phyloP scores from a whole-genome alignment of 257 asterid genomes.

The Nicotiana paniculata region DNA sequence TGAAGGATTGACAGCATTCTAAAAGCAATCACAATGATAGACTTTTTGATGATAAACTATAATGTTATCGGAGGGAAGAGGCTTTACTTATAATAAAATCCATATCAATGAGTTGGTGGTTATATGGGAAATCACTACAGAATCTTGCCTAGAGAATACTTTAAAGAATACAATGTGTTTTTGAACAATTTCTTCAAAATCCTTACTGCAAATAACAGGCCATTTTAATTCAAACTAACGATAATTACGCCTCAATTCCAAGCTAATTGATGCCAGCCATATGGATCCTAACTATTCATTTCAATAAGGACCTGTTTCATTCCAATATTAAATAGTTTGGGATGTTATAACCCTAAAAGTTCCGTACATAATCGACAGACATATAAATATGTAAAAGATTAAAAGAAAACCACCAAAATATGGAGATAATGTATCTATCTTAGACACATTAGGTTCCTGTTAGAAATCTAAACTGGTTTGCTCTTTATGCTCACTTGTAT shows the following conservation, averaged over 20 bases:
- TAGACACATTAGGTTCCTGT: too few relatives aligned
- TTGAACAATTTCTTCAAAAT: not conserved
- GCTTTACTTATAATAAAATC: not conserved
- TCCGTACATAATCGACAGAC: not conserved
- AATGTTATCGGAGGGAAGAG: not conserved
- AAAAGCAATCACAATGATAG: not conserved
- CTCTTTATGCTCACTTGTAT: too few relatives aligned
- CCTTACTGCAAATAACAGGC: not conserved
- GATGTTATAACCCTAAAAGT: not conserved
- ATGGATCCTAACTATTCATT: not conserved
- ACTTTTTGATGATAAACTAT: not conserved
- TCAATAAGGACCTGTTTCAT: not conserved
- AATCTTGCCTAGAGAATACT: not conserved
- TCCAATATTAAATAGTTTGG: not conserved
- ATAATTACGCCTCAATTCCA: not conserved
- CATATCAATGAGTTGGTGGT: not conserved
- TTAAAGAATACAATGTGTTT: not conserved
- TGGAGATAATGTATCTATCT: not conserved
- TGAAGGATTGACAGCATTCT: not conserved
- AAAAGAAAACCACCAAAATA: not conserved
- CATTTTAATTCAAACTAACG: not conserved
- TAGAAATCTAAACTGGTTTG: too few relatives aligned
- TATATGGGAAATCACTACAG: not conserved
- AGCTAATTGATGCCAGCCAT: not conserved
- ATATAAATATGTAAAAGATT: not conserved